Conservation (phyloP, 2,329 filamentous ascomycete genomes). For the Diaporthe citrichinensis region DNA sequence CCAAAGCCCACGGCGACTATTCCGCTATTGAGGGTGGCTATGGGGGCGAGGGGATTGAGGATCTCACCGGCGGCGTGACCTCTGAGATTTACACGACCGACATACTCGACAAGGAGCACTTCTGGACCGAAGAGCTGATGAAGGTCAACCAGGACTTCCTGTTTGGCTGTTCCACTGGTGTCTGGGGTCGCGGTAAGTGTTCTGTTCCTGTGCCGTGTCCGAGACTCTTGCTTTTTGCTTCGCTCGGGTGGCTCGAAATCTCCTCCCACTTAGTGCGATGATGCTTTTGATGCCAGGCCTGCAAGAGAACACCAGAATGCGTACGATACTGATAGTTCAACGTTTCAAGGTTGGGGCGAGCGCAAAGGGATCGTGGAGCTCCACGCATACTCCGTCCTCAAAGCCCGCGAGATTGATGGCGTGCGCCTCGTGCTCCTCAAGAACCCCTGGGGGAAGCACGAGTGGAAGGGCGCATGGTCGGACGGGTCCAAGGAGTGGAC, state of each 20-base stretch:
- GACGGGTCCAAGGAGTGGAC: slow-evolving; percentile 67
- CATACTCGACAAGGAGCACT: slow-evolving; percentile 83
- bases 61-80: slow-evolving; percentile 78
- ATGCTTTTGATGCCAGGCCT: no score
- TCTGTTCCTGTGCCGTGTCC: no score
- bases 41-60: slow-evolving; percentile 60
- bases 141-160: slow-evolving; percentile 86
- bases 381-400: slow-evolving; percentile 74
- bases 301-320: not conserved
- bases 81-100: slow-evolving; percentile 78
- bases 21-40: slow-evolving; percentile 79
- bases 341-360: slow-evolving; percentile 65
- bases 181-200: slow-evolving; percentile 63
- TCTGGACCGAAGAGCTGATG: slow-evolving; percentile 86
- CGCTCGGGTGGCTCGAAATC: not conserved
- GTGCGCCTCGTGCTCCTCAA: slow-evolving; percentile 65
- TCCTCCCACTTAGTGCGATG: not conserved
- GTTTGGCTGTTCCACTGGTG: slow-evolving; percentile 78
- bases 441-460: slow-evolving; percentile 74
- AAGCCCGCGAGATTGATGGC: slow-evolving; percentile 64
- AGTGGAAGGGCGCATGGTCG: slow-evolving; percentile 73
- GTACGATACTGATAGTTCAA: not conserved
- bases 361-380: slow-evolving; percentile 71
- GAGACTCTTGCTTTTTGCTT: not conserved
- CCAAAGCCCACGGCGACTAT: slow-evolving; percentile 83